Evolutionary conservation across 2,329 filamentous ascomycete genomes (phyloP), one percentile per base, ranked within the genome.

Genomic region (Pseudocercospora musae): DNA sequence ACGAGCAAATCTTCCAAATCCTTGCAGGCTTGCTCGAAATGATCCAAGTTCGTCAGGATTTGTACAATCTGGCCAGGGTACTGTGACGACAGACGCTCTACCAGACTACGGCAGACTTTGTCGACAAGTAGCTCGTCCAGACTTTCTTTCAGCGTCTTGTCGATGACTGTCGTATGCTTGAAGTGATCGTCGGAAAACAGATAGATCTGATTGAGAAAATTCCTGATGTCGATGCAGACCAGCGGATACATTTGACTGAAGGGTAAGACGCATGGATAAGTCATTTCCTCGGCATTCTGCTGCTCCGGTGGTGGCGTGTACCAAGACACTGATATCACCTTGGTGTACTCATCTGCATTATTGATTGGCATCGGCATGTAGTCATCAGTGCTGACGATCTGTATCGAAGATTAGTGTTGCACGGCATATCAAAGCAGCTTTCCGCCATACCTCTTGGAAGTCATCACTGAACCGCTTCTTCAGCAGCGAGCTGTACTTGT

Each of bases 321-420:
- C 94, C 94, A 99, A 78, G 90, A 96, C 63, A 98, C 92, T 65
- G 92, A 95, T 67, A 97, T 86, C 37, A 99, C 94, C 72, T 97
- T 96, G 71, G 96, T 91, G 73, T 96, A 98, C 72, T 98, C 93
- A 70, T 96, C 93, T 15, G 84, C 78, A 20, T 89, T 92, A 71
- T 92, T 91, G 75, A 98, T 96, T 1, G 92, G 91, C 95, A 99
- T 98, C 2, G 95, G 96, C 94, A 99, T 99, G 77, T 99, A 99
- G 77, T 99, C 95, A 75, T 99, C 95, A 0, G 92, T 97, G n/a
- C 91, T 82, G 23, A 89, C 86, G 69, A 89, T 89, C 79, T 84
- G 46, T 62, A 29, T 31, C 27, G 7, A 9, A 15, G 42, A 53
- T 64, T 50, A 68, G 60, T 23, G 55, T 9, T 42, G 40, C 27